Conservation (phyloP, 2,329 filamentous ascomycete species). For the Calonectria ilicicola region DNA sequence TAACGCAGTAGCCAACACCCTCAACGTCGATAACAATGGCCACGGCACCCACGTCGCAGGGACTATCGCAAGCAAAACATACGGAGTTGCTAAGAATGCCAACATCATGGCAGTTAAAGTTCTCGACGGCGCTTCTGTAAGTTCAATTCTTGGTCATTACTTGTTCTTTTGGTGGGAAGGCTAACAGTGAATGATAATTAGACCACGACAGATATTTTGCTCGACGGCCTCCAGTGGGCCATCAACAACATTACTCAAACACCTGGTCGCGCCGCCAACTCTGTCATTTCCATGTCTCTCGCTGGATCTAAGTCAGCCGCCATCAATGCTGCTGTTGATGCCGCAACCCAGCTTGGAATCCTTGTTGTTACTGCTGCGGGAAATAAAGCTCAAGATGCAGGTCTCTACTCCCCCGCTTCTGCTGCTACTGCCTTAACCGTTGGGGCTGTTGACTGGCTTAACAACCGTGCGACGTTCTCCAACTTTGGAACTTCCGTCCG, state of each 20-base stretch:
- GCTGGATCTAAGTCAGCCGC: not conserved
- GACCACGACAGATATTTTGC: not conserved
- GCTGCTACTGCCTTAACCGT: conserved; percentile 17
- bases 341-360: not conserved
- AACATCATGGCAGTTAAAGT: conserved; percentile 1
- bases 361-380: not conserved
- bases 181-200: not conserved
- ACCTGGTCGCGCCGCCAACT: not conserved
- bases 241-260: not conserved
- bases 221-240: not conserved
- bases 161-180: not conserved
- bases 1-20: not conserved
- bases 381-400: not conserved
- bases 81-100: conserved; percentile 10
- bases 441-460: not conserved
- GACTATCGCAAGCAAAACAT: conserved; percentile 6
- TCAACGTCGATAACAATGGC: not conserved
- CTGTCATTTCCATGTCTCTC: not conserved
- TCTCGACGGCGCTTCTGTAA: not conserved
- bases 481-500: conserved; percentile 16
- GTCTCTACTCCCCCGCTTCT: conserved; percentile 12
- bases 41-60: conserved; percentile 9
- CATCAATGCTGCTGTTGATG: not conserved
- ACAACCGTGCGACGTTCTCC: not conserved
- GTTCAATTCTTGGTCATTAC: not conserved